Evolutionary conservation across 2,329 filamentous ascomycete species (phyloP).

Genomic region (Grosmannia penicillata): DNA sequence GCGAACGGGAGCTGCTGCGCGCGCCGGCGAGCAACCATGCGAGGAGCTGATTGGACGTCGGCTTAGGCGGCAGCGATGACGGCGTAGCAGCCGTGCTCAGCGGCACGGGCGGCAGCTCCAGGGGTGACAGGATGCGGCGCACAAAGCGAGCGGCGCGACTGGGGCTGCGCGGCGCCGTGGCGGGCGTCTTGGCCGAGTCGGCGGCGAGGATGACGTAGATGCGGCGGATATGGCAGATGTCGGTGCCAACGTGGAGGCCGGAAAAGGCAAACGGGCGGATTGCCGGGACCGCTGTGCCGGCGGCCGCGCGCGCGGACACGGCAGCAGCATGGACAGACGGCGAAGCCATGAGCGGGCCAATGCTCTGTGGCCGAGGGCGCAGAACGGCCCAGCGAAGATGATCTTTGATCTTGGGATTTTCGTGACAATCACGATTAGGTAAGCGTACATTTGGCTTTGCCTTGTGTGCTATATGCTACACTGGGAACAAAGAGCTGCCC

Average conservation of each 20-base stretch:
- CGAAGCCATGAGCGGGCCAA: no score
- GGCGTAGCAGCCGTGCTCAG: background rate
- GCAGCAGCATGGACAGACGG: background rate
- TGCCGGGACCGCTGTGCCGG: background rate
- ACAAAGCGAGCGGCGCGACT: slow-evolving; percentile 29
- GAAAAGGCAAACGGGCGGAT: slow-evolving; percentile 42
- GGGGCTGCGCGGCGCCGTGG: background rate
- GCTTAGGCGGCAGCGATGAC: background rate
- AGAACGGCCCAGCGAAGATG: no score
- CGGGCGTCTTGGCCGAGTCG: background rate
- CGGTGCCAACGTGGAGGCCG: slow-evolving; percentile 53
- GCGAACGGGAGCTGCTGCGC: no score
- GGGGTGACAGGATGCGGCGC: slow-evolving; percentile 27
- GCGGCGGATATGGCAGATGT: slow-evolving; percentile 58
- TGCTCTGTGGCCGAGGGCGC: no score
- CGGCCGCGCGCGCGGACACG: background rate
- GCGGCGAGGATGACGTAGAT: slow-evolving; percentile 40
- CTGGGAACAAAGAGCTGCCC: no score
- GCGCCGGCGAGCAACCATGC: slow-evolving; percentile 3
- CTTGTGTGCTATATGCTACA: no score
- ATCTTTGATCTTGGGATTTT: no score
- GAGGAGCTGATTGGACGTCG: background rate
- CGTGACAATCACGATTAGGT: background rate
- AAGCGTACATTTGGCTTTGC: no score
- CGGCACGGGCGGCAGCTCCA: slow-evolving; percentile 17